Base-by-base conservation (phyloP, 2,329 filamentous ascomycete species). In the Penicillium hordei region DNA sequence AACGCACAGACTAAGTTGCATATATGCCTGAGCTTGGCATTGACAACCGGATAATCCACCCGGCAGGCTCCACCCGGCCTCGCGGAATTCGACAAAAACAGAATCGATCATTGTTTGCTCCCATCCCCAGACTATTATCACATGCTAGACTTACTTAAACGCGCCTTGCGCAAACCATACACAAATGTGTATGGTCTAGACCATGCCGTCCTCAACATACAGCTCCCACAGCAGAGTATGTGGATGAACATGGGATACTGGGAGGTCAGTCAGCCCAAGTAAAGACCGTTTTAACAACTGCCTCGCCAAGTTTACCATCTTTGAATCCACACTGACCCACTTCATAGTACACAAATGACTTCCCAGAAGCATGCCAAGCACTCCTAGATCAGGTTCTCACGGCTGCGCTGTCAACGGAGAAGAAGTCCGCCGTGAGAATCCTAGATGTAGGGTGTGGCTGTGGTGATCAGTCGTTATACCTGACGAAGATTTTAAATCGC, bases 171-270 rank as follows among this genome's bases (percentile, higher is more conserved):
- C 17, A 51, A 54, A 6, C 50, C 57, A 19, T 55, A 60, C 8
- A 34, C 61, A 21, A 55, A 63, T n/a, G 45, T 73, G 15, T 85
- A 85, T 61, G 78, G 79, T 1, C 71, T 85, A 7, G 80, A 82
- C 19, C 83, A 86, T 74, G 84, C 82, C 60, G 78, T 82, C 59
- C 77, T 86, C 48, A 84, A 86, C 63, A 60, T 83, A 23, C 70
- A 75, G 19, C 66, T 81, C 1, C 78, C 79, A 1, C 72, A 78
- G 2, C 64, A 68, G 5, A 77, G 76, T n/a, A 83, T 85, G 82
- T 86, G 84, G 83, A 86, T 86, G 82, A 86, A 86, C 56, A 79
- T 86, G 72, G 84, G 83, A 0, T 86, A 82, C 59, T 86, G 83
- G 84, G 80, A 78, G 67, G 80, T 74, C 56, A 46, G 62, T 61